Evolutionary conservation across 2,329 filamentous ascomycete species (phyloP).

Genomic region (Stagonosporopsis tanaceti): DNA sequence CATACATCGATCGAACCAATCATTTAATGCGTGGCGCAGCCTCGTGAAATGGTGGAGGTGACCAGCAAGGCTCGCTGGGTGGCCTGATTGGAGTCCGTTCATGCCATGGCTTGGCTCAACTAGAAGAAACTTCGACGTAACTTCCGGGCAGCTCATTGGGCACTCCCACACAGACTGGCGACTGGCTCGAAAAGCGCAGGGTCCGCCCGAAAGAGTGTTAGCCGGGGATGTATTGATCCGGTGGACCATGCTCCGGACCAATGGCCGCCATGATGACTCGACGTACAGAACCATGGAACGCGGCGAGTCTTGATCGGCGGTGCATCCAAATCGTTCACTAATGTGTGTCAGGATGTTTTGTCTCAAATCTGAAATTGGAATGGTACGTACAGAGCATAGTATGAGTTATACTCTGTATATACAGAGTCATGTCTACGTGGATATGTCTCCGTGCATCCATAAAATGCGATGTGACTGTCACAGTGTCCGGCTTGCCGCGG

Average conservation of each 20-base stretch:
- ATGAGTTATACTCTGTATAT: no score
- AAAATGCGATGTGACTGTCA: no score
- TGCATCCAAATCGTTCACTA: not conserved
- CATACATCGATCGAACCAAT: not conserved
- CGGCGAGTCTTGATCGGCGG: not conserved
- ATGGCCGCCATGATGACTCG: not conserved
- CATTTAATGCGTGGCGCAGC: not conserved
- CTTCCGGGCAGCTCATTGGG: not conserved
- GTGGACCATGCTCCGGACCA: not conserved
- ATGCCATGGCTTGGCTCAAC: not conserved
- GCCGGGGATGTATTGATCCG: constrained; percentile 3
- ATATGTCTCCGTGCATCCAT: no score
- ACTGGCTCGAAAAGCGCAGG: not conserved
- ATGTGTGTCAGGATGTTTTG: no score
- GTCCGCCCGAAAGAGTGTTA: not conserved
- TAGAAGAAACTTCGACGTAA: not conserved
- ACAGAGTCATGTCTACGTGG: no score
- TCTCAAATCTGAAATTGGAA: no score
- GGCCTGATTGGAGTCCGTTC: not conserved
- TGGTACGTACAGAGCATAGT: no score
- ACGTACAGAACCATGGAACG: not conserved
- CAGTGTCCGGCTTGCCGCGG: no score
- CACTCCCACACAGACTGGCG: not conserved
- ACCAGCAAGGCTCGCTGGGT: not conserved
- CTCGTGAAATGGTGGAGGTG: not conserved